Evolutionary conservation across 805 yeast species (phyloP), one percentile per base, ranked within the genome.

Genomic region (Diddensiella transvaalensis): DNA sequence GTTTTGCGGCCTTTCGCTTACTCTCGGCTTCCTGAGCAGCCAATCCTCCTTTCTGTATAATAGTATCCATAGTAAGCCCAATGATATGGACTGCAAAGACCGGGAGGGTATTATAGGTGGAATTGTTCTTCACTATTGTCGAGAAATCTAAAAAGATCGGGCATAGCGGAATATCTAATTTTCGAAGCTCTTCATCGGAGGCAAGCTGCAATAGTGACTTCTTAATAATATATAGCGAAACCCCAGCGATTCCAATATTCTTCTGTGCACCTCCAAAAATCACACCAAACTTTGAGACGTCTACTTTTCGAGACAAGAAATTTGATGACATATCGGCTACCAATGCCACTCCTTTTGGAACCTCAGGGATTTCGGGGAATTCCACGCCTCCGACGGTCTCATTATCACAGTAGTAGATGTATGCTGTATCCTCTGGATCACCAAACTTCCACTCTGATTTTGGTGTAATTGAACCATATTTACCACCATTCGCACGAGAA

Each of bases 241-340:
- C 79, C 33, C 99, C 99, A 6, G 99, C 97, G 62, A 93, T 73
- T 47, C 99, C 99, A 63, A 93, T 88, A 67, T 93, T 93, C 70
- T 93, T 93, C 71, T 93, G 99, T 22, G 98, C 99, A 54, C 99
- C 99, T 17, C 96, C 99, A 79, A 90, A 82, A 53, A 93, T 83
- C 22, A 89, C 72, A 44, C 96, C 98, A 63, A 79, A 91, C 67
- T 87, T 83, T 48, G 86, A 72, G 37, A 93, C 84, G 60, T 91
- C 96, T 43, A 93, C 67, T 55, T 77, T 71, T 57, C 85, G 83
- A 19, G 96, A 87, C 56, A 93, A 73, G 62, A 93, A 84, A 67
- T 91, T 88, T 40, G 97, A 90, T 2, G 97, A 90, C 83, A 91
- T 82, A 66, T 93, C 99, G 22, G 96, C 91, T 13, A 89, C 96